A percentile compares a stretch with the other conserved stretches of the same genome.
Conservation (phyloP, 768 basidiomycete genomes). For the Tulasnella calospora region DNA sequence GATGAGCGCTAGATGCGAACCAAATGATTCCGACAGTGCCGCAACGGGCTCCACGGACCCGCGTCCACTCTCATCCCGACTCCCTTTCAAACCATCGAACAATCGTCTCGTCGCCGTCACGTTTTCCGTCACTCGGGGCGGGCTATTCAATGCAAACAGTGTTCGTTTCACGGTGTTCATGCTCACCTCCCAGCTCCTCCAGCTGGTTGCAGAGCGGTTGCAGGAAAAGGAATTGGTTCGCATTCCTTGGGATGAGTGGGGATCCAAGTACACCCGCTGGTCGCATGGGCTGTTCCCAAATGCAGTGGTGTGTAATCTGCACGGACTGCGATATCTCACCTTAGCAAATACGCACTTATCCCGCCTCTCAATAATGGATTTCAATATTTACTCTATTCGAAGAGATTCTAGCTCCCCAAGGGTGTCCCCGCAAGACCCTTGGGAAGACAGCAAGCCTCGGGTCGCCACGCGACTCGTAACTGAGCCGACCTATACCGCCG, state of each 20-base stretch:
- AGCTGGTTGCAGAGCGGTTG: not conserved
- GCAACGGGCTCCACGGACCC: not conserved
- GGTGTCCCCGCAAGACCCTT: not conserved
- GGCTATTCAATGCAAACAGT: not conserved
- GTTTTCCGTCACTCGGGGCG: not conserved
- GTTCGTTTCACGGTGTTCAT: not conserved
- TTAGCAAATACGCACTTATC: not conserved
- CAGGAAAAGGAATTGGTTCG: not conserved
- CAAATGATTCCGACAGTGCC: not conserved
- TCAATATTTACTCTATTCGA: conserved; percentile 13
- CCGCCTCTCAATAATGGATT: conserved; percentile 7
- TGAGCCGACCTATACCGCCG: not conserved
- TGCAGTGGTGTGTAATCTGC: conserved; percentile 6
- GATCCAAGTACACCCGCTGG: conserved; percentile 8
- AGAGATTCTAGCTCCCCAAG: not conserved
- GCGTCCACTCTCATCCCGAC: not conserved
- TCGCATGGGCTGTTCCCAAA: not conserved
- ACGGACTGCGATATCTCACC: conserved; percentile 14
- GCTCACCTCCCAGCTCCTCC: not conserved
- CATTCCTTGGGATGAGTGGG: conserved; percentile 15
- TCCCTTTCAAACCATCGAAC: not conserved
- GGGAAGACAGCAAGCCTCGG: not conserved
- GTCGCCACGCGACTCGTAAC: conserved; percentile 13
- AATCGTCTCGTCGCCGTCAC: not conserved
- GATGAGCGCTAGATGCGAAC: not conserved